Evolutionary conservation across 495 filamentous ascomycete genomes (phyloP), one percentile per base, ranked within the genome.

Genomic region (Hypoxylon rickii): DNA sequence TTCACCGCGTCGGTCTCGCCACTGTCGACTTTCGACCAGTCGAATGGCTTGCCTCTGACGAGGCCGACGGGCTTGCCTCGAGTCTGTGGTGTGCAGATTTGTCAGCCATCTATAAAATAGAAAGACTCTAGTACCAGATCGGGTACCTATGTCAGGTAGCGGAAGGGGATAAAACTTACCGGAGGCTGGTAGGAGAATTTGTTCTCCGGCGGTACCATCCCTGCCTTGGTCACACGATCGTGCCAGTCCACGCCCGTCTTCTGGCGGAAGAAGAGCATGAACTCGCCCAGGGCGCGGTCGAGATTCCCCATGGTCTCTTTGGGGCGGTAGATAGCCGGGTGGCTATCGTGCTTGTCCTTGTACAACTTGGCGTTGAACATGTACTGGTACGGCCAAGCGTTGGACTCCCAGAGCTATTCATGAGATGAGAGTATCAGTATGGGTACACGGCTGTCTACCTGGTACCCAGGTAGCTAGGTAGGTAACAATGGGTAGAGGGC

Each of bases 241-340:
- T 79, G 73, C 87, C 86, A 90, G 6, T 66, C 47, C 8, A 77
- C 70, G 1, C 80, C 79, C 0, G 83, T 82, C 61, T 84, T 79
- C 2, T 68, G 57, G 10, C 67, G 51, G 69, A 89, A 90, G 58
- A 84, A 83, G 0, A 38, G n/a, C 57, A 73, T 70, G 63, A 89
- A 88, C 0, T 63, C 64, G 0, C 19, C 56, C 20, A 79, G 70
- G 5, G 81, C 82, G 12, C 37, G 31, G 7, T 44, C 15, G 37
- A 76, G 67, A 3, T 20, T 5, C 3, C 69, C 68, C 0, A 60
- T 40, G 3, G 65, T 53, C 1, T 67, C 54, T 10, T 47, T 51
- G 3, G 61, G 58, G 0, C 69, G 63, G 31, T 69, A 57, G 41
- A 63, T 61, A 4, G 58, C 50, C 2, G 67, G 55, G 2, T 49